A percentile compares a stretch with the other conserved stretches of the same genome.
phyloP scores from a whole-genome alignment of 2,329 filamentous ascomycete species.

The Diaporthe sp. region DNA sequence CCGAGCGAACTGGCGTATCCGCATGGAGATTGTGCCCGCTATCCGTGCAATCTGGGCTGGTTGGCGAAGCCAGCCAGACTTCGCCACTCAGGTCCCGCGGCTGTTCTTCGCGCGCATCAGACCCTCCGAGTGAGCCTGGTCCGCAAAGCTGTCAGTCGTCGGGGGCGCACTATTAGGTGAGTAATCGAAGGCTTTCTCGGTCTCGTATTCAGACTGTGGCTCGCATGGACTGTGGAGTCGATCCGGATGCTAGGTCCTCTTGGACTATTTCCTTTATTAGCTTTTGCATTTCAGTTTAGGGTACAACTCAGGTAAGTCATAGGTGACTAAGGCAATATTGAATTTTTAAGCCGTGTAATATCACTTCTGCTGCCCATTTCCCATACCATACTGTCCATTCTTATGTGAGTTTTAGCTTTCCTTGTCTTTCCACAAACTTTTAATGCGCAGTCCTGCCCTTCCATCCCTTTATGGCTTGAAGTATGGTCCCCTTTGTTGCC shows the following conservation, averaged over 20 bases:
- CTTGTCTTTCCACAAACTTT: not conserved
- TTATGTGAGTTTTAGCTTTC: not conserved
- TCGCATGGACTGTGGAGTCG: not conserved
- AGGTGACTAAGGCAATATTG: not conserved
- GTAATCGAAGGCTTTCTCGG: not conserved
- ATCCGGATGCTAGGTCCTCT: not conserved
- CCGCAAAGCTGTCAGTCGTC: not conserved
- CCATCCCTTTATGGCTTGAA: not conserved
- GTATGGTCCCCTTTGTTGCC: not conserved
- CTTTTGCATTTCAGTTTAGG: not conserved
- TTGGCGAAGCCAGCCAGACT: not conserved
- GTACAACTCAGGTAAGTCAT: not conserved
- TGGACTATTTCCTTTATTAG: not conserved
- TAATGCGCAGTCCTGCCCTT: too few relatives aligned
- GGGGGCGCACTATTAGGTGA: not conserved
- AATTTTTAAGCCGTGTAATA: not conserved
- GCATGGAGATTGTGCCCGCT: not conserved
- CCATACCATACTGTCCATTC: not conserved
- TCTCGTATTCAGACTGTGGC: not conserved
- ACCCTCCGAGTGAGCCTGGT: not conserved
- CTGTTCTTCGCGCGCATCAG: constrained; percentile 4
- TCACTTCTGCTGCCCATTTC: not conserved
- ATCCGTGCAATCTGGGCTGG: not conserved
- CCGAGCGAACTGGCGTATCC: not conserved
- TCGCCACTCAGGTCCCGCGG: not conserved